phyloP scores from a whole-genome alignment of 2,329 filamentous ascomycete species.

The Herpotrichia juniperi region DNA sequence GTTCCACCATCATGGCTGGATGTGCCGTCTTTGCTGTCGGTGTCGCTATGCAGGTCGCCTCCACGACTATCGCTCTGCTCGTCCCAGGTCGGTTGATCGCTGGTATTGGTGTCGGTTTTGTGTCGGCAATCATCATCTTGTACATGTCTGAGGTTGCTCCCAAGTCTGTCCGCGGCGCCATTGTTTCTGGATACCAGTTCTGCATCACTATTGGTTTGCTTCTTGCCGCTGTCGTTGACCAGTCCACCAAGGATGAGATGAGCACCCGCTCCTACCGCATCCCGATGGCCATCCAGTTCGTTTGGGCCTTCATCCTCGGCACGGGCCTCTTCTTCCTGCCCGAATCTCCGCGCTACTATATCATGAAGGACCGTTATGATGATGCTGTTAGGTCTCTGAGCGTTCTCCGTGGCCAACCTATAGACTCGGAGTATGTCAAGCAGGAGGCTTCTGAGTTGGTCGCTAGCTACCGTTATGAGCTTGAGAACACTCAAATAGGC shows the following conservation, averaged over 20 bases:
- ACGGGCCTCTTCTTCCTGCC: slow-evolving; percentile 76
- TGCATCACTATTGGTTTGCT: slow-evolving; percentile 81
- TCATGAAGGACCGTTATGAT: slow-evolving; percentile 76
- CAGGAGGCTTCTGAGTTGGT: slow-evolving; percentile 83
- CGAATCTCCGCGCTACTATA: slow-evolving; percentile 84
- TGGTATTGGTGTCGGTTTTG: slow-evolving; percentile 47
- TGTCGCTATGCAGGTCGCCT: slow-evolving; percentile 45
- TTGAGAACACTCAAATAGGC: slow-evolving; percentile 57
- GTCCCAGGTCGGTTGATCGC: slow-evolving; percentile 47
- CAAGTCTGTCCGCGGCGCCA: slow-evolving; percentile 75
- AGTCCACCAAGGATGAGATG: slow-evolving; percentile 67
- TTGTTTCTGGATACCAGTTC: slow-evolving; percentile 85
- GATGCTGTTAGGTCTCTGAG: slow-evolving; percentile 67
- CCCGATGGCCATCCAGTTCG: slow-evolving; percentile 79
- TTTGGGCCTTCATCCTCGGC: slow-evolving; percentile 78
- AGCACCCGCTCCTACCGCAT: slow-evolving; percentile 75
- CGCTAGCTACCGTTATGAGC: slow-evolving; percentile 87
- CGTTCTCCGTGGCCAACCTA: slow-evolving; percentile 75
- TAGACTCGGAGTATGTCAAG: slow-evolving; percentile 76
- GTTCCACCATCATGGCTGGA: slow-evolving; percentile 61
- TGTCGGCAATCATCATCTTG: slow-evolving; percentile 52
- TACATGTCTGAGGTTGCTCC: slow-evolving; percentile 86
- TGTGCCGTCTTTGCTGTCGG: slow-evolving; percentile 45
- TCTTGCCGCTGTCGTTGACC: slow-evolving; percentile 75
- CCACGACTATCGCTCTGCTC: slow-evolving; percentile 40